Percentiles rank a stretch among this genome's conserved stretches.
These are phyloP conservation scores for Pistacia vera DNA, from an alignment of 345 rosid genomes.

Conservation along the genomic window DNA sequence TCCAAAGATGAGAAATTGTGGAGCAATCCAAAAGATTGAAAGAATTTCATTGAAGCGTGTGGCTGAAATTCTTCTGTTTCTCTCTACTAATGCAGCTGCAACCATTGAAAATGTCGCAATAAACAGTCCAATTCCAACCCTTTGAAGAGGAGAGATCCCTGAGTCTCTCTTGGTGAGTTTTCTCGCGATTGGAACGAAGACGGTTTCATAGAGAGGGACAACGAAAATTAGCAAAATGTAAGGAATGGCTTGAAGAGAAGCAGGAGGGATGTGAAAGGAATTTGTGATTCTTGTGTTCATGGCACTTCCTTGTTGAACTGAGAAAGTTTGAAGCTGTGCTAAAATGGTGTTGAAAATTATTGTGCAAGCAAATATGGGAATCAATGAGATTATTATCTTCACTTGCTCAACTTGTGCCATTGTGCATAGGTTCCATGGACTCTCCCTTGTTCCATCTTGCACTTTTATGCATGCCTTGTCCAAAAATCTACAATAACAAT, in stretches of 20 bases:
- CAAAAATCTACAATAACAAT: constrained; percentile 58
- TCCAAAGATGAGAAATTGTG: constrained; percentile 65
- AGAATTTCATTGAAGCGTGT: constrained; percentile 28
- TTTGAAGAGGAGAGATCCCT: constrained; percentile 58
- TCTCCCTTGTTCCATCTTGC: constrained; percentile 58
- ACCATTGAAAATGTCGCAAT: constrained; percentile 65
- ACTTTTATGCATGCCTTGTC: constrained; percentile 85
- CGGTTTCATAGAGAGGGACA: constrained; percentile 51
- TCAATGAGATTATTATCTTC: constrained; percentile 51
- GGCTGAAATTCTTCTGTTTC: constrained; percentile 41
- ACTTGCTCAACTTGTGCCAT: constrained; percentile 66
- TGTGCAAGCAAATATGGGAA: constrained; percentile 63
- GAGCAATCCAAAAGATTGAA: constrained; percentile 70
- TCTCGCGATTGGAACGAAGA: constrained; percentile 45
- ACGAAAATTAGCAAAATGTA: constrained; percentile 54
- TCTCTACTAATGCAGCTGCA: constrained; percentile 57
- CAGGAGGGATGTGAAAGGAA: constrained; percentile 49
- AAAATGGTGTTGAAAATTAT: constrained; percentile 62
- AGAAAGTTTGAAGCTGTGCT: constrained; percentile 75
- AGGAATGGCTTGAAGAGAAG: constrained; percentile 65
- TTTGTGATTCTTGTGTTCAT: constrained; percentile 50
- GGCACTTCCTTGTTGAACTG: constrained; percentile 59
- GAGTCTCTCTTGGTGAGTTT: constrained; percentile 43
- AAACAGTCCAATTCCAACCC: constrained; percentile 61
- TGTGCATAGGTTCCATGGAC: constrained; percentile 92